phyloP scores from a whole-genome alignment of 2,329 filamentous ascomycete genomes.

The Aphanocladium album region DNA sequence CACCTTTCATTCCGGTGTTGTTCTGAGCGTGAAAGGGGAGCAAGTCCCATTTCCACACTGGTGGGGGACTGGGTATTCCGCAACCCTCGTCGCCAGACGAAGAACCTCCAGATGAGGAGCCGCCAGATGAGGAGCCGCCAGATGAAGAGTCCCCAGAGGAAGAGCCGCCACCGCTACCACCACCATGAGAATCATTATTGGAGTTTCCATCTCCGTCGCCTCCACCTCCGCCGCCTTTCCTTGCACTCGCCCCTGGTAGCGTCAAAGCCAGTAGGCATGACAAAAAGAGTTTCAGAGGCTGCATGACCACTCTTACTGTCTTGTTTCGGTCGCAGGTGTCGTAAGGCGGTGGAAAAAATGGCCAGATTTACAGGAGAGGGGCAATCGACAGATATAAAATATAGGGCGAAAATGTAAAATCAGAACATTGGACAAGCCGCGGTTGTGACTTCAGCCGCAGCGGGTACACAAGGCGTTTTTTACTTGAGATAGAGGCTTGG shows the following conservation, averaged over 20 bases:
- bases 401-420: not conserved
- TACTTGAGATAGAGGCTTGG: too few species aligned
- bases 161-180: not conserved
- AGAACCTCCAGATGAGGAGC: too few species aligned
- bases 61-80: not conserved
- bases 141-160: not conserved
- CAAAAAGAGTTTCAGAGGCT: not conserved
- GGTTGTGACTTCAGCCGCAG: not conserved
- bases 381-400: not conserved
- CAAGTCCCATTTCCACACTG: not conserved
- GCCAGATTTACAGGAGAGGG: not conserved
- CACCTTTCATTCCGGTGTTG: not conserved
- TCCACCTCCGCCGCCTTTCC: not conserved
- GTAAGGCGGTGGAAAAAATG: not conserved
- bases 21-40: not conserved
- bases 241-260: not conserved
- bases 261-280: not conserved
- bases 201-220: not conserved
- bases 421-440: not conserved
- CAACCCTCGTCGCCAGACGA: not conserved
- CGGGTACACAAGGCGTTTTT: not conserved
- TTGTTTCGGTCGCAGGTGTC: not conserved
- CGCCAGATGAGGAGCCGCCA: not conserved
- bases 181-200: not conserved
- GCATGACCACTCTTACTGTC: not conserved